Conservation (phyloP, 2,329 filamentous ascomycete species). For the Diaporthe sp. region DNA sequence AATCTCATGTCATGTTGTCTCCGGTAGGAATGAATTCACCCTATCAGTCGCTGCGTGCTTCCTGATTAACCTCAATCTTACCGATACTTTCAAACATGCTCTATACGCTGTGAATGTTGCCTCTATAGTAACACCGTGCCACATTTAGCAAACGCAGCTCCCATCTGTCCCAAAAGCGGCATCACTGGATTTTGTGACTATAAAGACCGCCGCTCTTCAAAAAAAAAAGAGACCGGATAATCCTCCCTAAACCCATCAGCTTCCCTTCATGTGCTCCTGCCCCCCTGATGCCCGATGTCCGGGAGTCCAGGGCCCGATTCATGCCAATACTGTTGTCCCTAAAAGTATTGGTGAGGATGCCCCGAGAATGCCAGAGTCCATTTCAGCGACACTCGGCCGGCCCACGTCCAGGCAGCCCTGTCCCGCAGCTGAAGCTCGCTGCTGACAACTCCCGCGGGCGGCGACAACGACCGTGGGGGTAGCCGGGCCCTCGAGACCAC, state of each 20-base stretch:
- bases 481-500: neutral
- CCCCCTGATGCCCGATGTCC: no score
- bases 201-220: neutral
- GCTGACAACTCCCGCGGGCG: no score
- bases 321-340: no score
- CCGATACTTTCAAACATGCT: neutral
- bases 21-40: no score
- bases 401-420: no score
- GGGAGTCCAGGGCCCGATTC: no score
- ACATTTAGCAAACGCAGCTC: neutral
- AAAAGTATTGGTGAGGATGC: no score
- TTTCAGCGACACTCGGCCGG: no score
- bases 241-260: neutral
- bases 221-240: neutral
- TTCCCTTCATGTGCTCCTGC: neutral
- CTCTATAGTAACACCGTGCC: accelerated
- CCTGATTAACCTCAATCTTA: neutral
- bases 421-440: no score
- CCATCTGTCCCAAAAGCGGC: neutral
- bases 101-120: neutral
- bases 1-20: neutral
- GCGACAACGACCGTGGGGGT: neutral
- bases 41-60: neutral
- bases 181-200: neutral
- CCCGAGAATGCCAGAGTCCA: no score